Base-by-base conservation (phyloP, 2,329 filamentous ascomycete genomes). In the Akanthomyces dipterigenus region DNA sequence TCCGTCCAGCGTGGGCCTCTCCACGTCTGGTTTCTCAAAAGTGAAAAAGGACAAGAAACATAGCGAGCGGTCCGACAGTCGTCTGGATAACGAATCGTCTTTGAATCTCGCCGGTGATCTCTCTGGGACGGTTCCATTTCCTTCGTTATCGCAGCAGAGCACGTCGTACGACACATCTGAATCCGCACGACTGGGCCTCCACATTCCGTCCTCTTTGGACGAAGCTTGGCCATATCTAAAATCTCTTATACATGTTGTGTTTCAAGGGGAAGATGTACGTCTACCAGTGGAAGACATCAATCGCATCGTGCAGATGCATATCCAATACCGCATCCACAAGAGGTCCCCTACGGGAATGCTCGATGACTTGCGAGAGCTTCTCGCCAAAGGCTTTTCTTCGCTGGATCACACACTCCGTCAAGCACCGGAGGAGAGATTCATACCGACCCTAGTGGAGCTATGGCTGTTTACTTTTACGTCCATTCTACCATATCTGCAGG, bases 401-500 rank as follows among this genome's bases (percentile, higher is more conserved):
- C 80, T 99, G 2, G 93, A 96, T 67, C 89, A 93, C 65, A 93
- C 90, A 0, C 78, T 98, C 20, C 84, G 88, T 55, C 85, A 85
- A 50, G 87, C 91, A 0, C 82, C 91, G 0, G 93, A 98, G 69
- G 93, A 96, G 63, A 85, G 88, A 38, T 83, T 98, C n/a, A 91
- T 98, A 24, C 90, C 91, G 0, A 87, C 91, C 61, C 80, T 99
- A 1, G 93, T 97, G 2, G 91, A 96, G 71, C 87, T 97, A 70
- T 99, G 95, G 95, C 85, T 96, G 63, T 87, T 95, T 51, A 93
- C 95, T 0, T 97, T 97, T 69, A 93, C 91, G 3, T 89, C 85
- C 7, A 90, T 98, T 42, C 76, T 98, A 5, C 95, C 95, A 0
- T 98, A 96, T 70, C 87, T 99, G 68, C 93, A 98, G 76, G 92